phyloP scores from a whole-genome alignment of 2,329 filamentous ascomycete species.

The Trichophyton simii region DNA sequence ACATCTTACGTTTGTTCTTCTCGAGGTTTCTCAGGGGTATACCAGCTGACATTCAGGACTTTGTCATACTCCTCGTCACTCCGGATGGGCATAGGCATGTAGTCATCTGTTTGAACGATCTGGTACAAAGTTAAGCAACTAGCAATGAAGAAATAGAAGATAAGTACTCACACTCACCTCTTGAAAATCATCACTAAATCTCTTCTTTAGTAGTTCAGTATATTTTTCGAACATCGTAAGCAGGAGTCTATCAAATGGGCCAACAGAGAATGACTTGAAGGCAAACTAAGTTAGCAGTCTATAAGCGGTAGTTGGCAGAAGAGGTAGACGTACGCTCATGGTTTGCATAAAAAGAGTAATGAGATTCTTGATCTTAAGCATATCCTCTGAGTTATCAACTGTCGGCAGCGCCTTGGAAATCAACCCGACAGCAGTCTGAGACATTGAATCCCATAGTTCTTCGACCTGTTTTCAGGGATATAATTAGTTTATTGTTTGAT shows the following conservation, averaged over 20 bases:
- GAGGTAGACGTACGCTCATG: slow-evolving; percentile 59
- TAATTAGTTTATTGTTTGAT: not conserved
- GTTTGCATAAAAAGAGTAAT: slow-evolving; percentile 94
- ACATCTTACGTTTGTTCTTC: slow-evolving; percentile 59
- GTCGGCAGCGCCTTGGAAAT: slow-evolving; percentile 66
- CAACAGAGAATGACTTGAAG: slow-evolving; percentile 82
- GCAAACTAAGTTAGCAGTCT: slow-evolving; percentile 24
- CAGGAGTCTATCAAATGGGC: slow-evolving; percentile 68
- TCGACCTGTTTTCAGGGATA: slow-evolving; percentile 53
- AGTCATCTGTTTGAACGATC: slow-evolving; percentile 83
- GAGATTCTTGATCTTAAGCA: slow-evolving; percentile 90
- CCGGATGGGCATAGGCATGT: slow-evolving; percentile 98
- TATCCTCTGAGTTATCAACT: slow-evolving; percentile 74
- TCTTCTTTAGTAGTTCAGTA: slow-evolving; percentile 73
- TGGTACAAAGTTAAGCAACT: slow-evolving; percentile 14
- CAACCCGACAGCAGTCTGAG: slow-evolving; percentile 68
- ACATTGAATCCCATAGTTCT: slow-evolving; percentile 97
- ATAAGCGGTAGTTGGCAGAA: not conserved
- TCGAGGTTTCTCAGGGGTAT: slow-evolving; percentile 64
- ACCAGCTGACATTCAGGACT: slow-evolving; percentile 93
- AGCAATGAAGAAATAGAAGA: not conserved
- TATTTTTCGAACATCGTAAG: slow-evolving; percentile 90
- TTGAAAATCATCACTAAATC: slow-evolving; percentile 92
- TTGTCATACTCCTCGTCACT: slow-evolving; percentile 86
- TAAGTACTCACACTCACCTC: slow-evolving; percentile 49